Conservation (phyloP, 495 filamentous ascomycete genomes). For the Podospora appendiculata region DNA sequence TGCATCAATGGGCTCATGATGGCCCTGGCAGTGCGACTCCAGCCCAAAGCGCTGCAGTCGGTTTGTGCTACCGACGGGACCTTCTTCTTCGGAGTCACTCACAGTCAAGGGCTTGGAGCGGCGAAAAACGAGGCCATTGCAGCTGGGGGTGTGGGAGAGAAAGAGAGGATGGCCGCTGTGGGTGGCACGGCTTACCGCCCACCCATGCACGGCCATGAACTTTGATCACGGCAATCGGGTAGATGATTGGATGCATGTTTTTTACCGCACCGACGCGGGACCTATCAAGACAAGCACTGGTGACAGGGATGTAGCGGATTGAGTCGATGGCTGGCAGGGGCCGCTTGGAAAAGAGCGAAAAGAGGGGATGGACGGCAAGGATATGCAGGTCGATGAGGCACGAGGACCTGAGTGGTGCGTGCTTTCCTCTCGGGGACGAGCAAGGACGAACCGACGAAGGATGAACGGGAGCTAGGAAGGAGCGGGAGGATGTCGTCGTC, state of each 20-base stretch:
- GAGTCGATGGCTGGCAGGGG: slow-evolving; percentile 13
- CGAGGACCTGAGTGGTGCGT: neutral
- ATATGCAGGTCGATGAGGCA: neutral
- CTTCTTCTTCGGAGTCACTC: too few species aligned
- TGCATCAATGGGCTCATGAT: too few species aligned
- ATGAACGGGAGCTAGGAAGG: too few species aligned
- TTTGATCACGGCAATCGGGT: slow-evolving; percentile 19
- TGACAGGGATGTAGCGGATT: slow-evolving; percentile 6
- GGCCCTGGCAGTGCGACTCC: too few species aligned
- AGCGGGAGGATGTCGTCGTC: too few species aligned
- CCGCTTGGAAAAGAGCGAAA: neutral
- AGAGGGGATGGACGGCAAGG: slow-evolving; percentile 1
- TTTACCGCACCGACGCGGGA: slow-evolving; percentile 2
- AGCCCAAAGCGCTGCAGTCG: too few species aligned
- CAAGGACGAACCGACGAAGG: too few species aligned
- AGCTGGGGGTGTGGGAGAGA: too few species aligned
- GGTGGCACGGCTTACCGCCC: slow-evolving; percentile 27
- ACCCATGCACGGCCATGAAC: slow-evolving; percentile 25
- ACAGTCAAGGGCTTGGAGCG: too few species aligned
- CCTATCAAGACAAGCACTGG: slow-evolving; percentile 19
- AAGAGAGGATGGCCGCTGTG: slow-evolving; percentile 7
- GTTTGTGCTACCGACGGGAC: too few species aligned
- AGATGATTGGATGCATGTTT: slow-evolving; percentile 24
- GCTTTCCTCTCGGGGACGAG: neutral
- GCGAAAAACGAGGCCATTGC: too few species aligned